A percentile compares a stretch with the other conserved stretches of the same genome.
Conservation (phyloP, 257 asterid genomes). For the Gentiana macrophylla region DNA sequence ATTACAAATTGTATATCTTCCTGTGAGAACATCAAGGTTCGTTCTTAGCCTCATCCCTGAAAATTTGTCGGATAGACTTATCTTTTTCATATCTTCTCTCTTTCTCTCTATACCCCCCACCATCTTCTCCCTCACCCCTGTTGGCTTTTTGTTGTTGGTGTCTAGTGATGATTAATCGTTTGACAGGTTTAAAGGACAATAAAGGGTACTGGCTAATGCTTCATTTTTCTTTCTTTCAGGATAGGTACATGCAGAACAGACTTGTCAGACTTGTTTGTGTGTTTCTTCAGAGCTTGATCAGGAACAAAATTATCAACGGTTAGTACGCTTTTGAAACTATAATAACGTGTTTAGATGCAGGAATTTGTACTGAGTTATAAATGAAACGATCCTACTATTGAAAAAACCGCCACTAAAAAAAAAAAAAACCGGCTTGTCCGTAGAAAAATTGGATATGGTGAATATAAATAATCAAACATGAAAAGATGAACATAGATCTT, state of each 20-base stretch:
- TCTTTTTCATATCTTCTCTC: neutral
- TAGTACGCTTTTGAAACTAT: constrained; percentile 14
- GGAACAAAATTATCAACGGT: constrained; percentile 87
- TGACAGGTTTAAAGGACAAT: too few species aligned
- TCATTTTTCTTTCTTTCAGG: constrained; percentile 43
- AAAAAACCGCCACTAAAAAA: too few species aligned
- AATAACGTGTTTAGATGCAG: too few species aligned
- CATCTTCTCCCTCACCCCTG: neutral
- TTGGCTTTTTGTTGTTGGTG: neutral
- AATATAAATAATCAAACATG: too few species aligned
- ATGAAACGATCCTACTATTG: too few species aligned
- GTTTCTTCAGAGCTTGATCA: constrained; percentile 85
- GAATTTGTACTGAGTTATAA: too few species aligned
- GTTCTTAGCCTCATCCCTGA: too few species aligned
- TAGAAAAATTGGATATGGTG: too few species aligned
- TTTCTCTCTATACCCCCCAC: neutral
- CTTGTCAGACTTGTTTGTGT: constrained; percentile 95
- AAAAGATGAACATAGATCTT: too few species aligned
- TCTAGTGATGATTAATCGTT: too few species aligned
- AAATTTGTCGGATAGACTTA: neutral
- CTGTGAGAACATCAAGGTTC: constrained; percentile 92
- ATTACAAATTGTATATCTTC: constrained; percentile 90
- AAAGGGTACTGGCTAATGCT: constrained; percentile 1
- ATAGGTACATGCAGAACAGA: constrained; percentile 94
- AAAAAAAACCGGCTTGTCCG: too few species aligned